Evolutionary conservation across 257 asterid species (phyloP), one percentile per base, ranked within the genome.

Genomic region (Primulina huaijiensis): DNA sequence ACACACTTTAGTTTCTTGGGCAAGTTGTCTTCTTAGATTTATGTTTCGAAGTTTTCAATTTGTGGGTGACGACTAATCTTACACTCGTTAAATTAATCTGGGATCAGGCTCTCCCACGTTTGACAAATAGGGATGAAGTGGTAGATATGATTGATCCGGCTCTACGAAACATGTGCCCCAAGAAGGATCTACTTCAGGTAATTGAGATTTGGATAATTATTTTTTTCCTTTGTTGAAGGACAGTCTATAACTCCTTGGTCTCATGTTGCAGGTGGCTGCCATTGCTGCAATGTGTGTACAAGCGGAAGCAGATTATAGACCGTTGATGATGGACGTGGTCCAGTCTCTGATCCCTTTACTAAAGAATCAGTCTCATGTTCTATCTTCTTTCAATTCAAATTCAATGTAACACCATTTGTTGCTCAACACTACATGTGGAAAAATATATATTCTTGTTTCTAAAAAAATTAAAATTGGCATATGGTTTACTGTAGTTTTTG

Each of bases 331-430:
- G 0, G 97, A 90, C 63, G 96, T 88, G 1, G 96, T 87, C 60
- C 97, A 90, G 63, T 90, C 97, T 12, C 73, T 90, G 73, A 82
- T 90, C 68, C 97, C 97, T 52, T 80, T 90, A n/a, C 84, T 87
- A 11, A 87, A 83, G 84, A 77, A 62, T 10, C 27, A 60, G 53
- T 43, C 53, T 12, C 53, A 43, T 43, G 53, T 4, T 43, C 53
- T 9, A 9, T 38, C 16, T 38, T 10, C 38, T 34, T 34, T 5
- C 38, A 4, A 34, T 9, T 38, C 53, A 43, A 43, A 43, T 11
- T 12, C 53, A 43, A 43, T 43, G 53, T 43, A 12, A 43, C 2
- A 38, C 1, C 50, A 38, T 38, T 9, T 1, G 10, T 38, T 38
- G 16, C 50, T 9, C 7, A 31, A 31, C 34, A 31, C 6, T 31